phyloP scores from a whole-genome alignment of 1,284 basidiomycete genomes.

The Mycosarcoma mackinlayi region DNA sequence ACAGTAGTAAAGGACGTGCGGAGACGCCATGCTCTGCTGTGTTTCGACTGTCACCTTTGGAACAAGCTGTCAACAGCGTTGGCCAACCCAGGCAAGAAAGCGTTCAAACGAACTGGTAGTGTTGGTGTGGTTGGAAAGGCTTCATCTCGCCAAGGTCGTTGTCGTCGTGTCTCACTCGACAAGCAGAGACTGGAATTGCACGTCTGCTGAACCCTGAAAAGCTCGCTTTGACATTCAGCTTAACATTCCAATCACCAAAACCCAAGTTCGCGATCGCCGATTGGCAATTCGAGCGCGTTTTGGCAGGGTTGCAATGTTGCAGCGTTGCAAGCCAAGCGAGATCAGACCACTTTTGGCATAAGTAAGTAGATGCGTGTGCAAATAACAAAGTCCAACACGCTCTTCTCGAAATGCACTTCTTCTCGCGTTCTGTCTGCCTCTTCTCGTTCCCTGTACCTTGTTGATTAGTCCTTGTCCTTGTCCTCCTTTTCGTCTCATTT shows the following conservation, averaged over 20 bases:
- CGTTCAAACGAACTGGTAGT: not conserved
- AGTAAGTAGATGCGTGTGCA: not conserved
- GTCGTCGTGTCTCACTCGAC: slow-evolving; percentile 1
- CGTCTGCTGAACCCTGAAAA: no score
- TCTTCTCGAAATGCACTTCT: slow-evolving; percentile 5
- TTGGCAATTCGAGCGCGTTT: not conserved
- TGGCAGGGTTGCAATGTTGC: not conserved
- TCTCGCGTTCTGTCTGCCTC: not conserved
- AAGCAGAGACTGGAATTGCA: not conserved
- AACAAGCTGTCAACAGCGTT: no score
- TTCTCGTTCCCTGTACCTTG: not conserved
- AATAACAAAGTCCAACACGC: slow-evolving; percentile 19
- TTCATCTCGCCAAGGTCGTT: not conserved
- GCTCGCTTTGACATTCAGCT: no score
- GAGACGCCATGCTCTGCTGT: slow-evolving; percentile 13
- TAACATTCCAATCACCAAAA: not conserved
- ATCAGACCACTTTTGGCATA: slow-evolving; percentile 37
- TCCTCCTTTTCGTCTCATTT: no score
- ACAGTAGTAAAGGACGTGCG: slow-evolving; percentile 48
- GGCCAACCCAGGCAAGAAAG: no score
- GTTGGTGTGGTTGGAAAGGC: not conserved
- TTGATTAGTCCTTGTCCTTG: no score
- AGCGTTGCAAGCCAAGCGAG: slow-evolving; percentile 4
- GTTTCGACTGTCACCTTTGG: no score
- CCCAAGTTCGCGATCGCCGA: not conserved